Evolutionary conservation across 768 basidiomycete species (phyloP).

Genomic region (Neoboletus brunneissimus): DNA sequence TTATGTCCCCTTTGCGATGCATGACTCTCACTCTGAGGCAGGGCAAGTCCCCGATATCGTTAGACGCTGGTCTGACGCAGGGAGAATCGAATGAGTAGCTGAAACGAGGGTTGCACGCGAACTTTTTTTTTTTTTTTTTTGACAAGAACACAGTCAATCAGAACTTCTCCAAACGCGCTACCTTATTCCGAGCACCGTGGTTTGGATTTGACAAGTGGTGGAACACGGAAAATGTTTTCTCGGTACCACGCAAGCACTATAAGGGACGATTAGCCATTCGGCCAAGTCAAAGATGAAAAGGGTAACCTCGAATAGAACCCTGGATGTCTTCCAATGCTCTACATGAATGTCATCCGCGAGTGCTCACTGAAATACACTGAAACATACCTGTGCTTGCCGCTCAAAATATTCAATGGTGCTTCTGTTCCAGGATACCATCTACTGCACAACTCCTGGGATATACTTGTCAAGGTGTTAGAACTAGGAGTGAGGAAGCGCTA

Average conservation of each 20-base stretch:
- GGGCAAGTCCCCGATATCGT: background rate
- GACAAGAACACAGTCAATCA: background rate
- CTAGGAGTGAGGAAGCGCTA: background rate
- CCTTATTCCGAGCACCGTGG: background rate
- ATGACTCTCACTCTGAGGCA: background rate
- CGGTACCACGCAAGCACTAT: background rate
- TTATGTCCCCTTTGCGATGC: background rate
- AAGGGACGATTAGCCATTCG: background rate
- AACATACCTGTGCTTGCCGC: conserved; percentile 57
- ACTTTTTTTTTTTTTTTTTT: background rate
- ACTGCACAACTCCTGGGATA: conserved; percentile 60
- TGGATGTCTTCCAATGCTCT: conserved; percentile 85
- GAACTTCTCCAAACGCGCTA: no score
- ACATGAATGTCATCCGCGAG: background rate
- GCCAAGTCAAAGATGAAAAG: background rate
- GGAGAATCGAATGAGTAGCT: background rate
- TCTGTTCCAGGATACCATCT: conserved; percentile 55
- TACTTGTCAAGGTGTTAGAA: background rate
- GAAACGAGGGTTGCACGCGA: no score
- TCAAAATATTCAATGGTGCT: conserved; percentile 26
- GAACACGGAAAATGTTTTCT: background rate
- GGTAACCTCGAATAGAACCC: conserved; percentile 66
- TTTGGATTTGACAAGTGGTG: background rate
- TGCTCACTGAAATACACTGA: background rate
- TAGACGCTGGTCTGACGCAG: background rate